Evolutionary conservation across 2,329 filamentous ascomycete genomes (phyloP).

Genomic region (Macrophomina phaseolina): DNA sequence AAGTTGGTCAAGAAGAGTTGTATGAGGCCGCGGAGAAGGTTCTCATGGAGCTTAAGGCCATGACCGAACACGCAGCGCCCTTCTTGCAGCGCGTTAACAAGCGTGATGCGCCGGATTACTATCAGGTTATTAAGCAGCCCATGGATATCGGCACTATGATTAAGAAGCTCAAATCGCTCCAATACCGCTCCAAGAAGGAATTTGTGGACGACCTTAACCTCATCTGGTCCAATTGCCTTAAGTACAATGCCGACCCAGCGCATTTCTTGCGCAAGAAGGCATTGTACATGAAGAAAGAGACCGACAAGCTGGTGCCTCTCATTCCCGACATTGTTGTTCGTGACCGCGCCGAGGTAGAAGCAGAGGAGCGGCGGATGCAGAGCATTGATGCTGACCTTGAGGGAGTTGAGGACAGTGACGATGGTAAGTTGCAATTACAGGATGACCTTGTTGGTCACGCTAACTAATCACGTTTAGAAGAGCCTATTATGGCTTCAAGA

Average conservation of each 20-base stretch:
- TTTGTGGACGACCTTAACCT: constrained; percentile 93
- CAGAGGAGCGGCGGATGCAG: constrained; percentile 71
- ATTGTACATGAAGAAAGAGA: constrained; percentile 95
- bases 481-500: constrained; percentile 96
- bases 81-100: constrained; percentile 96
- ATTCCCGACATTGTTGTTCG: constrained; percentile 93
- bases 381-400: constrained; percentile 66
- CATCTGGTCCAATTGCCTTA: constrained; percentile 96
- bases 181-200: constrained; percentile 76
- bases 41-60: constrained; percentile 93
- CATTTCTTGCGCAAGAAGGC: constrained; percentile 92
- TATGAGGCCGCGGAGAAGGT: constrained; percentile 98
- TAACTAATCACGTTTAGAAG: constrained; percentile 47
- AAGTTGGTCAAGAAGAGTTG: constrained; percentile 94
- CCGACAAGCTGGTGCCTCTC: constrained; percentile 91
- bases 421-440: constrained; percentile 52
- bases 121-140: constrained; percentile 89
- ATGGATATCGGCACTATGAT: constrained; percentile 99
- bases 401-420: constrained; percentile 79
- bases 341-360: constrained; percentile 90
- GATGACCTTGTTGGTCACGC: not conserved
- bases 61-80: constrained; percentile 96
- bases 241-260: constrained; percentile 89
- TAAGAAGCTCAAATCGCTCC: constrained; percentile 82
- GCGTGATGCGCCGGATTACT: constrained; percentile 94